Evolutionary conservation across 2,329 filamentous ascomycete genomes (phyloP).

Genomic region (Sporothrix schenckii): DNA sequence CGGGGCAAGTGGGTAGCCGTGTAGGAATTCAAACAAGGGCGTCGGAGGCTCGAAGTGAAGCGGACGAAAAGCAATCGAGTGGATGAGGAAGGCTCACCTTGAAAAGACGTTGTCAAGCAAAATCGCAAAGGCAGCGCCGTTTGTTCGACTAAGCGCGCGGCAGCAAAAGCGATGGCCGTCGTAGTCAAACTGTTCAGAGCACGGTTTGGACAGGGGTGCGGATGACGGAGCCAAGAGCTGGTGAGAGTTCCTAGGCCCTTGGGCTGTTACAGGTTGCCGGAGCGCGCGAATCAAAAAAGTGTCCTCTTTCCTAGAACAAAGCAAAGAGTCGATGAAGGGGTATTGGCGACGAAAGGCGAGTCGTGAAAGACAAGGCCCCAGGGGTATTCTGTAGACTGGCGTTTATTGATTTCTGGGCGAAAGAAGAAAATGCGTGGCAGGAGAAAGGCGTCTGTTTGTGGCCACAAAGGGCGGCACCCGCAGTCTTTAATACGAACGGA

Average conservation of each 20-base stretch:
- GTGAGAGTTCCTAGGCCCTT: neutral
- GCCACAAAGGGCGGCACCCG: slow-evolving; percentile 1
- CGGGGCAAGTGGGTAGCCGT: neutral
- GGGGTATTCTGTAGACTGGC: neutral
- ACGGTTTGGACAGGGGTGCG: neutral
- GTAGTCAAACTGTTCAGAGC: neutral
- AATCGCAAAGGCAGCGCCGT: neutral
- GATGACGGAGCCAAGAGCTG: slow-evolving; percentile 22
- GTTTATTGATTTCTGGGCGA: neutral
- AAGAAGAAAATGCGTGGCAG: neutral
- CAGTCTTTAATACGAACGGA: slow-evolving; percentile 1
- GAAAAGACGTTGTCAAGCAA: neutral
- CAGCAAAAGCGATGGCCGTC: slow-evolving; percentile 12
- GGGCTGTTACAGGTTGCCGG: slow-evolving; percentile 22
- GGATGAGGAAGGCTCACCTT: slow-evolving; percentile 31
- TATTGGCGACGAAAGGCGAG: neutral
- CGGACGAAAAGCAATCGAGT: slow-evolving; percentile 4
- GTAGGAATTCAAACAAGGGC: neutral
- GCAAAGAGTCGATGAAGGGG: neutral
- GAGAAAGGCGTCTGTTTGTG: neutral
- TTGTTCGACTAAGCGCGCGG: slow-evolving; percentile 34
- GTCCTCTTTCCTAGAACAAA: neutral
- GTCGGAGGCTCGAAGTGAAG: neutral
- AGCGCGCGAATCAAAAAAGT: neutral
- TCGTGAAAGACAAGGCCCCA: neutral